Base-by-base conservation (phyloP, 2,329 filamentous ascomycete species). In the Fusarium redolens region DNA sequence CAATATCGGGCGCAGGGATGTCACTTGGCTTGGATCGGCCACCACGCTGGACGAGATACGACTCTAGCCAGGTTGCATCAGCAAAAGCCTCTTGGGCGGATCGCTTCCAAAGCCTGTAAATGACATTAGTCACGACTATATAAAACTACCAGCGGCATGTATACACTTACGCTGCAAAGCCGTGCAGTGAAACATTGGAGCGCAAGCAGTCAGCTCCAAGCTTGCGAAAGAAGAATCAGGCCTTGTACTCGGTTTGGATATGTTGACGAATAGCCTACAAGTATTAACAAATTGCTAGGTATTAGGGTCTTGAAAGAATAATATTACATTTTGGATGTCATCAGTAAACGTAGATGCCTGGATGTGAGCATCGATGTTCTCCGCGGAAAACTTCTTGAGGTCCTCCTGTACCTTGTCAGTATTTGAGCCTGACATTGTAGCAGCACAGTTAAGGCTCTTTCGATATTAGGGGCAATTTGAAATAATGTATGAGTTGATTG, bases 11-110 rank as follows among this genome's bases (percentile, higher is more conserved):
- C 41, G 25, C 15, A 30, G 55, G 55, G 40, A 65, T 65, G 41
- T 65, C 56, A 17, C 25, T 47, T 30, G 56, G 62, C 50, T 55
- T 47, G 33, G 62, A 17, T 8, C 55, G 48, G 20, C 62, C 62
- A 7, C 62, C 48, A 11, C 62, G 62, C 50, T 65, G 56, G 40
- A 61, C 33, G 8, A 65, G n/a, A 28, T 65, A 65, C 8, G 55
- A 60, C 48, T 65, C 62, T 30, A 61, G 48, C 55, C 55, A 65
- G 28, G 56, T 60, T 37, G 62, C 55, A 25, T 65, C 62, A 14
- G 55, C 55, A 50, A 65, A 65, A 11, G 37, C 48, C 15, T 61
- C 55, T 18, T 50, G 44, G 25, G 55, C 62, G 5, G 56, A 65
- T 18, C 55, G 25, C 31, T 60, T 65, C 62, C 41, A 65, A 15